Conservation (phyloP, 495 filamentous ascomycete species). For the Penicillium bovifimosum region DNA sequence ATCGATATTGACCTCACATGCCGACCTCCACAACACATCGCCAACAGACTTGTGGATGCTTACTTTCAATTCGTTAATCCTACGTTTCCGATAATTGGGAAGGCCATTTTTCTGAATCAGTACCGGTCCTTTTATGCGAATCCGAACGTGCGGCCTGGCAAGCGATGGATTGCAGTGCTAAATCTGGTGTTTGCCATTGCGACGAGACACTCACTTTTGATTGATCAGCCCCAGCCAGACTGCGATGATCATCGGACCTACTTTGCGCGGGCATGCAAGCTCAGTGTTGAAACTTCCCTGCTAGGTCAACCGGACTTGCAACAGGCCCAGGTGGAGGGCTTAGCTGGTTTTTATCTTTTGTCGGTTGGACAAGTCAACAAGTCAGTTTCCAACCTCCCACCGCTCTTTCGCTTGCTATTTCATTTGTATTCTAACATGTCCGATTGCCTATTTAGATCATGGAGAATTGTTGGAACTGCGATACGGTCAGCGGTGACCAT, state of each 20-base stretch:
- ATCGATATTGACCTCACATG: slow-evolving; percentile 45
- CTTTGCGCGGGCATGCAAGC: slow-evolving; percentile 52
- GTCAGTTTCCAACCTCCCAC: slow-evolving; percentile 22
- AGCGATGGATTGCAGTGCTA: slow-evolving; percentile 53
- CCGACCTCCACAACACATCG: slow-evolving; percentile 45
- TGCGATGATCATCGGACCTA: slow-evolving; percentile 48
- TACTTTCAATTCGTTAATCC: slow-evolving; percentile 56
- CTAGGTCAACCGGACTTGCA: slow-evolving; percentile 49
- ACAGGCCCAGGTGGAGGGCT: slow-evolving; percentile 44
- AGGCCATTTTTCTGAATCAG: slow-evolving; percentile 38
- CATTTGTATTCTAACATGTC: neutral
- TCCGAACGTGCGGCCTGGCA: slow-evolving; percentile 32
- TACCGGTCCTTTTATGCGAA: slow-evolving; percentile 36
- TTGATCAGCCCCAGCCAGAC: slow-evolving; percentile 28
- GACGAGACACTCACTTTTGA: slow-evolving; percentile 43
- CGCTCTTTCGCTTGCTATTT: neutral
- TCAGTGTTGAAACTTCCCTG: slow-evolving; percentile 46
- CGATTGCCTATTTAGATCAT: slow-evolving; percentile 21
- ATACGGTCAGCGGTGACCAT: slow-evolving; percentile 54
- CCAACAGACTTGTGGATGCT: slow-evolving; percentile 46
- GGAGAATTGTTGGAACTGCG: slow-evolving; percentile 54
- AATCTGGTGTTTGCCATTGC: slow-evolving; percentile 65
- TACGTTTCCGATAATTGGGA: slow-evolving; percentile 55
- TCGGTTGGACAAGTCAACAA: slow-evolving; percentile 49
- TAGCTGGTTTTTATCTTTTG: slow-evolving; percentile 49